A percentile compares a stretch with the other conserved stretches of the same genome.
Conservation (phyloP, 2,329 filamentous ascomycete genomes). For the Trichophyton mentagrophytes region DNA sequence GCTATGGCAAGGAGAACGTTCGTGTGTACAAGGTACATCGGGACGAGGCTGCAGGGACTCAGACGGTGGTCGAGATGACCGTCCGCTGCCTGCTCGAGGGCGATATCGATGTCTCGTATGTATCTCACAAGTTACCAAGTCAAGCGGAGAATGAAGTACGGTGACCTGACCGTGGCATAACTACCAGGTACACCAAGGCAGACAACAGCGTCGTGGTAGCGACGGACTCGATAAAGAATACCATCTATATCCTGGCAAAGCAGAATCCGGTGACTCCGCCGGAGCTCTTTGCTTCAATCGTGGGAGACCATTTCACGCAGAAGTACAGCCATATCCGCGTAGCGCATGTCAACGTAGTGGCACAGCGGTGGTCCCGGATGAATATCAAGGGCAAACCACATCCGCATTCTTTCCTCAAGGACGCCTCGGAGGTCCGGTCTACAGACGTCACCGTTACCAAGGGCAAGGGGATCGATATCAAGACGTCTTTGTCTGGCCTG, state of each 20-base stretch:
- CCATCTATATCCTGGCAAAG: slow-evolving; percentile 87
- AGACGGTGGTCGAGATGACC: slow-evolving; percentile 89
- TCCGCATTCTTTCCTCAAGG: slow-evolving; percentile 86
- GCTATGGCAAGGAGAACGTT: slow-evolving; percentile 75
- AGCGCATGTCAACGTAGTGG: slow-evolving; percentile 67
- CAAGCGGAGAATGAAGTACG: too few species aligned
- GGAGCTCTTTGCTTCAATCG: slow-evolving; percentile 74
- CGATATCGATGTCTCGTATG: slow-evolving; percentile 71
- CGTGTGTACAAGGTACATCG: slow-evolving; percentile 89
- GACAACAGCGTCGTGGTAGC: slow-evolving; percentile 94
- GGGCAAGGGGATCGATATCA: slow-evolving; percentile 57
- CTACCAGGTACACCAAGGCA: slow-evolving; percentile 66
- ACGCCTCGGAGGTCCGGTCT: slow-evolving; percentile 75
- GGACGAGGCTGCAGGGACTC: slow-evolving; percentile 60
- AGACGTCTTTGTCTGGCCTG: slow-evolving; percentile 65
- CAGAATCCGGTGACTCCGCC: slow-evolving; percentile 84
- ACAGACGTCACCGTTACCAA: slow-evolving; percentile 61
- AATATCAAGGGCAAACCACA: slow-evolving; percentile 75
- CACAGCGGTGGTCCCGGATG: slow-evolving; percentile 88
- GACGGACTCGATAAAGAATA: slow-evolving; percentile 98
- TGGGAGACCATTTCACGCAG: slow-evolving; percentile 79
- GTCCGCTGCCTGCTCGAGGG: slow-evolving; percentile 87
- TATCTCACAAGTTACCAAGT: slow-evolving; percentile 8
- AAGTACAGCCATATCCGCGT: slow-evolving; percentile 78
- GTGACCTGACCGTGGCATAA: neutral